These are phyloP conservation scores for Phyllostachys edulis DNA, from an alignment of 176 grass and related monocot species.

Conservation along the genomic window DNA sequence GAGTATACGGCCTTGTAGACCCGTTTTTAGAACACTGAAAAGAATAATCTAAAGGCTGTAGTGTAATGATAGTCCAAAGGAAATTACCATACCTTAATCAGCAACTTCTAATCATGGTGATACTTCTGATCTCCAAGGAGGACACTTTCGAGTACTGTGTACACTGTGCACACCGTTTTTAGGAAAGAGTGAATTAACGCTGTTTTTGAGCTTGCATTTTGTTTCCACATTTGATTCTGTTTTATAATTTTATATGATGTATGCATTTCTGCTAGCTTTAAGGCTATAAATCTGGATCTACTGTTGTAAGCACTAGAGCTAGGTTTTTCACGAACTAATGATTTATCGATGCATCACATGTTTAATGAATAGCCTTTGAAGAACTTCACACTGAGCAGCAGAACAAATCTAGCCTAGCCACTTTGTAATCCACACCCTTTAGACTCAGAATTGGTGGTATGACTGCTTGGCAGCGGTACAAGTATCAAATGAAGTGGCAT, in stretches of 20 bases:
- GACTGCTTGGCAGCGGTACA: background rate
- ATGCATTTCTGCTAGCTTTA: background rate
- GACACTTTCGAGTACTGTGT: background rate
- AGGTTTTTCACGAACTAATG: constrained; percentile 4
- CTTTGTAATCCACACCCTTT: constrained; percentile 12
- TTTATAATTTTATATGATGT: background rate
- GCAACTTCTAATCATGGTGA: background rate
- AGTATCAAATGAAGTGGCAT: background rate
- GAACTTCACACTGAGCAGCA: background rate
- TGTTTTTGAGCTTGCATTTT: background rate
- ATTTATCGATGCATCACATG: constrained; percentile 15
- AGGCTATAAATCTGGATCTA: background rate
- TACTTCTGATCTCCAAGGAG: constrained; percentile 5
- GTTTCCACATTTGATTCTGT: background rate
- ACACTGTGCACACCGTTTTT: background rate
- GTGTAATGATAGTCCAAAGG: background rate
- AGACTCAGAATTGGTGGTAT: background rate
- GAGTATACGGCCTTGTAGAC: too few relatives aligned
- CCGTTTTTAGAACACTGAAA: background rate
- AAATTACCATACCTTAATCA: background rate
- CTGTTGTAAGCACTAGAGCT: background rate
- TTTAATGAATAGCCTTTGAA: background rate
- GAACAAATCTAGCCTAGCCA: background rate
- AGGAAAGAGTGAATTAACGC: background rate
- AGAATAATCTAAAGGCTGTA: background rate